Evolutionary conservation across 2,329 filamentous ascomycete species (phyloP), one percentile per base, ranked within the genome.

Genomic region (Lasiodiplodia theobromae): DNA sequence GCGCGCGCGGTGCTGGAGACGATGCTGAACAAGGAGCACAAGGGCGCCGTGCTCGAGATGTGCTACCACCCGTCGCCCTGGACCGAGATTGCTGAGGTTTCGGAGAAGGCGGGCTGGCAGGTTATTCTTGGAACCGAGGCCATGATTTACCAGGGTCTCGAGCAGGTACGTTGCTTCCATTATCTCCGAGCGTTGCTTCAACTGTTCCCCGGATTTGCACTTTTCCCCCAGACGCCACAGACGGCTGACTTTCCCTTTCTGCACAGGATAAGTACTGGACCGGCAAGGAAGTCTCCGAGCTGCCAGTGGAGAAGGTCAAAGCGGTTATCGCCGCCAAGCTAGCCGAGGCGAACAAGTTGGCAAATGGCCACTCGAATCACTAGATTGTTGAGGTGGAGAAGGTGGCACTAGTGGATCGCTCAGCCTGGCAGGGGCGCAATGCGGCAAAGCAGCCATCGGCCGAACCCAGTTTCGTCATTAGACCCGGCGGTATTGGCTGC

Each of bases 41-140:
- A 91, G 78, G 91, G 91, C 7, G 88, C 88, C 7, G 87, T 94
- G 68, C 77, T 94, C 69, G 92, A 94, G 78, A 94, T 95, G 92
- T 94, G 91, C 82, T 94, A 94, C 77, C 92, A 94, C 76, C 92
- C 92, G 0, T 78, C 84, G 2, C 89, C 91, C 0, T 89, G 87
- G 77, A 94, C 92, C 0, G 84, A 86, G 72, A 86, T 93, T 60
- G 88, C 87, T 1, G 85, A 84, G 53, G 73, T 93, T 52, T 87
- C 89, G 0, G 84, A 87, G 73, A 78, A 81, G 2, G 83, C 84
- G 11, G 89, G 89, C 0, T 94, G 92, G 92, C 86, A 89, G 78
- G 88, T 94, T 1, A 91, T 94, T 28, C 77, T 92, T 6, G 92
- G 92, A 0, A 93, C 91, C 0, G 92, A 94, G 81, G 90, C 91